Conservation (phyloP, 768 basidiomycete genomes). For the Boletus sp. region DNA sequence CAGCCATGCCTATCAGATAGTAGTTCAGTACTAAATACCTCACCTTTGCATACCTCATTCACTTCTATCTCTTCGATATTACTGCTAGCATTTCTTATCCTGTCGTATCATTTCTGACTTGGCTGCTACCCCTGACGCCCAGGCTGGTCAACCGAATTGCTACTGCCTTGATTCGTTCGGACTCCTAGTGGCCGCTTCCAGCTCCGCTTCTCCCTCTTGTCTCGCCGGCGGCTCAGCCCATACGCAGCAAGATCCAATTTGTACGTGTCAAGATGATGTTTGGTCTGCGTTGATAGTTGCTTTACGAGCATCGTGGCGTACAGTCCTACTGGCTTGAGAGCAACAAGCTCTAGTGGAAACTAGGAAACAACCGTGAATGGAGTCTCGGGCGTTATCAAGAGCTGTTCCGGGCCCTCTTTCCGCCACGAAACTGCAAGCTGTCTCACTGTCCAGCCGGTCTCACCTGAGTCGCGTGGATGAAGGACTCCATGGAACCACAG, state of each 20-base stretch:
- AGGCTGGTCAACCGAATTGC: no score
- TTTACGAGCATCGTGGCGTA: neutral
- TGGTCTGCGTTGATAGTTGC: neutral
- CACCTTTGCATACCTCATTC: neutral
- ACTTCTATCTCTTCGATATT: neutral
- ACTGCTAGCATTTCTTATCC: no score
- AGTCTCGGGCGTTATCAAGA: neutral
- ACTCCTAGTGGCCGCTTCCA: no score
- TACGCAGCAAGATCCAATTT: neutral
- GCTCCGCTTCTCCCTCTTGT: neutral
- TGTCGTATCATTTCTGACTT: no score
- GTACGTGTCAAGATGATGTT: constrained; percentile 5
- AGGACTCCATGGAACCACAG: constrained; percentile 22
- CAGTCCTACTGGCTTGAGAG: neutral
- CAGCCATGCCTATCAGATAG: neutral
- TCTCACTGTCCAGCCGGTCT: constrained; percentile 15
- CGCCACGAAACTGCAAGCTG: neutral
- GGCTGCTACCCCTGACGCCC: no score
- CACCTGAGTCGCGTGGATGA: constrained; percentile 19
- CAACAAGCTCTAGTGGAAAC: neutral
- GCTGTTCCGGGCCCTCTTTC: neutral
- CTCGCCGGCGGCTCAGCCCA: neutral
- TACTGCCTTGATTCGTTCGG: no score
- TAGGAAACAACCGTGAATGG: constrained; percentile 15
- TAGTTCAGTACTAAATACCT: neutral